Evolutionary conservation across 352 stramenopile genomes (phyloP), one percentile per base, ranked within the genome.

Genomic region (Globisporangium iwayamae): DNA sequence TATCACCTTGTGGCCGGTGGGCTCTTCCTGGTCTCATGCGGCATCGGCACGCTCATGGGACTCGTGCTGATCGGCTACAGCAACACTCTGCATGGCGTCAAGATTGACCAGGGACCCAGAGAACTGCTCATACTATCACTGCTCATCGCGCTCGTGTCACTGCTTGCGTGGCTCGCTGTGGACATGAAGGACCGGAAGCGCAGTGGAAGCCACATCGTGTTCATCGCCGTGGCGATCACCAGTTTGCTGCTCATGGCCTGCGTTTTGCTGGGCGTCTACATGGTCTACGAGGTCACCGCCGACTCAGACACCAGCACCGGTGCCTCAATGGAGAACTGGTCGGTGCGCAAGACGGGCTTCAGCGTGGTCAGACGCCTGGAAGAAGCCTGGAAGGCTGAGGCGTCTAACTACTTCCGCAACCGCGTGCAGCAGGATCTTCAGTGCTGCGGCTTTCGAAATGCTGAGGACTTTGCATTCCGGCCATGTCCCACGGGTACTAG

Each of bases 261-360:
- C 11, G 65, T 81, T 0, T 62, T 83, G 2, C 36, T 85, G 4
- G 76, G 68, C 1, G 68, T 93, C 30, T 90, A 87, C 56, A 88
- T 93, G 71, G 69, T 81, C 1, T 73, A 79, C 30, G 74, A 91
- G 62, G 76, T 85, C 9, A 66, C 89, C 8, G 74, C 81, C 14
- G 76, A 83, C 13, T 2, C 34, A 39, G 34, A 48, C 43, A 48
- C 16, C 1, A 48, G 6, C 16, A 65, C 63, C 1, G 67, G 65
- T 25, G 72, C 78, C 34, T 81, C 62, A 46, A 78, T 63, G 41
- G 76, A 67, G 43, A 93, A 84, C 66, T 93, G 85, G 85, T 89
- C 82, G 16, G 82, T 90, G 10, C 82, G 85, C 28, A 87, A 79
- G 48, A 89, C 79, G 8, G 75, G 72, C 25, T 90, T 93, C 45